Percentiles rank a stretch among this genome's conserved stretches.
Evolutionary conservation across 495 filamentous ascomycete genomes (phyloP).

Genomic region (Hypoxylon perforatum): DNA sequence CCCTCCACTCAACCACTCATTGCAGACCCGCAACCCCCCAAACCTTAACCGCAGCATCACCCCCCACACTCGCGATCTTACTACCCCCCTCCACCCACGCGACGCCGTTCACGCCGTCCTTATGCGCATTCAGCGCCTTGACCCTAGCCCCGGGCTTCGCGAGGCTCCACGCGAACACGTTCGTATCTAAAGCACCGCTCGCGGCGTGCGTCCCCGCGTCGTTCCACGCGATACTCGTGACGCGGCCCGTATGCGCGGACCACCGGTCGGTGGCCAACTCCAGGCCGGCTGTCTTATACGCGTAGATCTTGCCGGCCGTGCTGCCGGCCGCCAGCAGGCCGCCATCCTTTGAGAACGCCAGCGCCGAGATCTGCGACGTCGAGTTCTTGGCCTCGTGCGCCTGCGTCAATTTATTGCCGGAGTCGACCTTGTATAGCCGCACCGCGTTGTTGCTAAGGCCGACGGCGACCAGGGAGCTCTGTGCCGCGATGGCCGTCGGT

Average conservation of each 20-base stretch:
- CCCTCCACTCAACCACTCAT: conserved; percentile 40
- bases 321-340: conserved; percentile 82
- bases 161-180: conserved; percentile 92
- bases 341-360: conserved; percentile 83
- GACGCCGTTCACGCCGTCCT: conserved; percentile 92
- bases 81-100: conserved; percentile 76
- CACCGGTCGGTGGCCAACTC: conserved; percentile 78
- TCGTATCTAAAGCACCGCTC: conserved; percentile 88
- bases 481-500: conserved; percentile 75
- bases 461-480: conserved; percentile 74
- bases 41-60: conserved; percentile 89
- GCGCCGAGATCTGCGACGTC: conserved; percentile 68
- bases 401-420: conserved; percentile 57
- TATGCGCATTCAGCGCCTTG: conserved; percentile 85
- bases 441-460: conserved; percentile 77
- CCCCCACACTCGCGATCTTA: conserved; percentile 82
- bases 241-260: conserved; percentile 90
- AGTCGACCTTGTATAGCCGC: conserved; percentile 72
- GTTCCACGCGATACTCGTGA: conserved; percentile 88
- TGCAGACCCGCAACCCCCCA: conserved; percentile 79
- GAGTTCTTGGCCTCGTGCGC: conserved; percentile 62
- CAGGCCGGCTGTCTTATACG: conserved; percentile 72
- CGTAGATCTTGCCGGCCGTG: conserved; percentile 84
- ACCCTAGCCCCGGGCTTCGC: conserved; percentile 82
- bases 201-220: conserved; percentile 76